phyloP scores from a whole-genome alignment of 2,329 filamentous ascomycete species.

The Xylaria polymorpha region DNA sequence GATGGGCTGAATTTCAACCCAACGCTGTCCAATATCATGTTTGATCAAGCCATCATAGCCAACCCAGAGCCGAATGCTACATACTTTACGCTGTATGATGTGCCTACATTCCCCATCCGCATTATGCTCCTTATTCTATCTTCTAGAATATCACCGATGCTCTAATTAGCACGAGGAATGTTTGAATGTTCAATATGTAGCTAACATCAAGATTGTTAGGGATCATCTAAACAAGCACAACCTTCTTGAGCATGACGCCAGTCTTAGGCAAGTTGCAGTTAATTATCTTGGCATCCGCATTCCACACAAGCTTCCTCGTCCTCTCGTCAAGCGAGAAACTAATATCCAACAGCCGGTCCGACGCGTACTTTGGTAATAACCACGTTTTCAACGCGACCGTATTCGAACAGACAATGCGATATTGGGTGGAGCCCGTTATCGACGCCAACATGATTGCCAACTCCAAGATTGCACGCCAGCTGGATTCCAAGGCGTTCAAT shows the following conservation, averaged over 20 bases:
- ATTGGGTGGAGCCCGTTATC: conserved; percentile 59
- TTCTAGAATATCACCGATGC: neutral
- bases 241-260: conserved; percentile 62
- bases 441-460: conserved; percentile 56
- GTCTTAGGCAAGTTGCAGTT: conserved; percentile 51
- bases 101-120: neutral
- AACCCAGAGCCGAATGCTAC: conserved; percentile 59
- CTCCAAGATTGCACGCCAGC: conserved; percentile 23
- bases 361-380: conserved; percentile 63
- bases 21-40: conserved; percentile 55
- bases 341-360: conserved; percentile 54
- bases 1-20: conserved; percentile 58
- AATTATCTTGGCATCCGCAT: neutral
- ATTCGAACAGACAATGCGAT: conserved; percentile 58
- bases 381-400: conserved; percentile 63
- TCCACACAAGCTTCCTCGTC: neutral
- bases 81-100: conserved; percentile 53
- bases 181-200: neutral
- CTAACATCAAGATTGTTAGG: conserved; percentile 7
- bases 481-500: conserved; percentile 31
- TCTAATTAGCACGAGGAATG: too few species aligned
- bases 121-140: neutral
- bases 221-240: conserved; percentile 57
- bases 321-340: neutral
- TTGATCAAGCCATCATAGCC: conserved; percentile 55